Evolutionary conservation across 805 yeast genomes (phyloP).

Genomic region (Clavispora phyllophila): DNA sequence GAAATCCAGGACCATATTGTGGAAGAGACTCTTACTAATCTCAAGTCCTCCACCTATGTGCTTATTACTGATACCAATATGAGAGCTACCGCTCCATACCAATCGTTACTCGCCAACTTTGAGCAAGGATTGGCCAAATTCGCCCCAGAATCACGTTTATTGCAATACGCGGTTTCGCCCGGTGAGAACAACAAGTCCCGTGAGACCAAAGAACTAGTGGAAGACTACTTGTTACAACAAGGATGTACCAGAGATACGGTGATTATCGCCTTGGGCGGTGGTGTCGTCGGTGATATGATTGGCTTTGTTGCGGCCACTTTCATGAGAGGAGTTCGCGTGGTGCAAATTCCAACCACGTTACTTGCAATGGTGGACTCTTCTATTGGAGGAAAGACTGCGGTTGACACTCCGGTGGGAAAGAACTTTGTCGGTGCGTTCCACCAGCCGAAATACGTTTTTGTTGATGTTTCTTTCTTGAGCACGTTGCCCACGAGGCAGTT

Average conservation of each 20-base stretch:
- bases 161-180: conserved; percentile 76
- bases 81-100: conserved; percentile 57
- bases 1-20: conserved; percentile 72
- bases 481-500: conserved; percentile 91
- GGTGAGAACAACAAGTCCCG: conserved; percentile 91
- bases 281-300: conserved; percentile 98
- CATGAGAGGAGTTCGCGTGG: conserved; percentile 94
- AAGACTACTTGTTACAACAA: conserved; percentile 73
- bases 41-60: conserved; percentile 87
- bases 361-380: conserved; percentile 98
- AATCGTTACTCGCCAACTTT: conserved; percentile 42
- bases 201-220: conserved; percentile 85
- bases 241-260: conserved; percentile 97
- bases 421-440: conserved; percentile 96
- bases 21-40: conserved; percentile 51
- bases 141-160: conserved; percentile 57
- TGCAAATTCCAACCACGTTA: conserved; percentile 90
- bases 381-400: conserved; percentile 97
- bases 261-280: conserved; percentile 93
- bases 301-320: conserved; percentile 99
- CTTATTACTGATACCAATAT: conserved; percentile 84
- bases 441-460: conserved; percentile 88
- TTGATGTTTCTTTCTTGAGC: conserved; percentile 79
- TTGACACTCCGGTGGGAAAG: conserved; percentile 94
- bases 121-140: conserved; percentile 23